Conservation (phyloP, 2,329 filamentous ascomycete genomes). For the Fonsecaea multimorphosa region DNA sequence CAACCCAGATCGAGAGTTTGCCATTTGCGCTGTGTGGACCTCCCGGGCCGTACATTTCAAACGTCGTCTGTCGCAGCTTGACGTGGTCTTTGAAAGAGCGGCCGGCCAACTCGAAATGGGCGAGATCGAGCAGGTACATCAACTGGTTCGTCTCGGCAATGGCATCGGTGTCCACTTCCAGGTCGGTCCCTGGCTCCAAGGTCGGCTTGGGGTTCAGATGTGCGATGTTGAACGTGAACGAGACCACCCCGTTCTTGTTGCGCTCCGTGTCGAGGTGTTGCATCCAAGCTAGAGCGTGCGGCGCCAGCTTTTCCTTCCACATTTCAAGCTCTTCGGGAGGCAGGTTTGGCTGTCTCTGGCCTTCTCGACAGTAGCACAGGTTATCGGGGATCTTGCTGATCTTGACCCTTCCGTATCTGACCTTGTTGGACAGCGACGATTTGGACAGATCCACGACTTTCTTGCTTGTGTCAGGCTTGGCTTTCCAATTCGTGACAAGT, state of each 20-base stretch:
- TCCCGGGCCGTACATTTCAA: slow-evolving; percentile 22
- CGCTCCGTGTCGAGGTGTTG: slow-evolving; percentile 27
- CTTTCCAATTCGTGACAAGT: slow-evolving; percentile 18
- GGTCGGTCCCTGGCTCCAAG: slow-evolving; percentile 22
- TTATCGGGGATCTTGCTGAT: slow-evolving; percentile 29
- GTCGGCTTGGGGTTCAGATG: slow-evolving; percentile 21
- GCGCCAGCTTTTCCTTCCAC: slow-evolving; percentile 24
- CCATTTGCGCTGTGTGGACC: slow-evolving; percentile 17
- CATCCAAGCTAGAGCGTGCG: slow-evolving; percentile 28
- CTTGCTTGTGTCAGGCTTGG: slow-evolving; percentile 13
- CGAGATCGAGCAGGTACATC: slow-evolving; percentile 31
- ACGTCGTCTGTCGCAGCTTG: slow-evolving; percentile 22
- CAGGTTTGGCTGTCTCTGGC: slow-evolving; percentile 23
- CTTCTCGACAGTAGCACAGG: slow-evolving; percentile 23
- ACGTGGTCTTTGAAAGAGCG: slow-evolving; percentile 31
- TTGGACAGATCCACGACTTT: slow-evolving; percentile 21
- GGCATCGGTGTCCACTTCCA: slow-evolving; percentile 19
- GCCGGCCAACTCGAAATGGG: slow-evolving; percentile 26
- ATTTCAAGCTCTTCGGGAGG: slow-evolving; percentile 25
- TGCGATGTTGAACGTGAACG: slow-evolving; percentile 26
- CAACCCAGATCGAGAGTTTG: slow-evolving; percentile 27
- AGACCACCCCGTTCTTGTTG: slow-evolving; percentile 31
- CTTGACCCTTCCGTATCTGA: slow-evolving; percentile 20
- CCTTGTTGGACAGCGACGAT: not conserved
- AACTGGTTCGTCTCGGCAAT: slow-evolving; percentile 28